A percentile compares a stretch with the other conserved stretches of the same genome.
Conservation (phyloP, 2,329 filamentous ascomycete species). For the Madurella mycetomatis region DNA sequence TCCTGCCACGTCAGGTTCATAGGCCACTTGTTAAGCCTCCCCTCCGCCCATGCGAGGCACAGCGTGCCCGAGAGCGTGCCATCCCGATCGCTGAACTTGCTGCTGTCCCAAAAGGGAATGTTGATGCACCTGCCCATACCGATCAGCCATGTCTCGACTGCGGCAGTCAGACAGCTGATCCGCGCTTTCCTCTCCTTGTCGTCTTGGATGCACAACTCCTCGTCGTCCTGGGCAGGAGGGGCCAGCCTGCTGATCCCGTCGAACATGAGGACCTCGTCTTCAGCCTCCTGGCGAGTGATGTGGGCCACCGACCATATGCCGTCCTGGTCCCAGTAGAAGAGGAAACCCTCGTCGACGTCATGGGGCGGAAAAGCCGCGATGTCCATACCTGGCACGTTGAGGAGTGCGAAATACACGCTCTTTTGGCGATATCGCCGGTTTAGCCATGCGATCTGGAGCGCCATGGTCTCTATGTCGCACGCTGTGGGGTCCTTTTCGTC, state of each 20-base stretch:
- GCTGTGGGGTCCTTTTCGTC: neutral
- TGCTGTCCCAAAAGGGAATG: neutral
- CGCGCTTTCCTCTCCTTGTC: neutral
- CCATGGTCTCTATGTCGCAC: constrained; percentile 5
- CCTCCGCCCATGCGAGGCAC: neutral
- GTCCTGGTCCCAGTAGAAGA: neutral
- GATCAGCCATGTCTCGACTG: neutral
- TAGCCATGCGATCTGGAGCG: constrained; percentile 8
- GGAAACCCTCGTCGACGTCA: neutral
- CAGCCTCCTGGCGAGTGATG: neutral
- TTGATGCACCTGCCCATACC: neutral
- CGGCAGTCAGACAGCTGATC: neutral
- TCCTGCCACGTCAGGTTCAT: neutral
- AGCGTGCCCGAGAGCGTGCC: neutral
- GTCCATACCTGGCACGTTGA: constrained; percentile 3
- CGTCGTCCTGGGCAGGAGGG: neutral
- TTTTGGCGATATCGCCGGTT: neutral
- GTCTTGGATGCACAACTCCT: neutral
- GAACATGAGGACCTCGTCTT: neutral
- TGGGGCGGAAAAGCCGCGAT: neutral
- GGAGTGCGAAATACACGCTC: constrained; percentile 1
- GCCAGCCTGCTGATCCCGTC: neutral
- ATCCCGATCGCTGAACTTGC: neutral
- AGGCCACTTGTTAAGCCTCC: neutral
- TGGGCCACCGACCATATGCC: neutral